Base-by-base conservation (phyloP, 108 stramenopile genomes). In the Nitzschia inconspicua region DNA sequence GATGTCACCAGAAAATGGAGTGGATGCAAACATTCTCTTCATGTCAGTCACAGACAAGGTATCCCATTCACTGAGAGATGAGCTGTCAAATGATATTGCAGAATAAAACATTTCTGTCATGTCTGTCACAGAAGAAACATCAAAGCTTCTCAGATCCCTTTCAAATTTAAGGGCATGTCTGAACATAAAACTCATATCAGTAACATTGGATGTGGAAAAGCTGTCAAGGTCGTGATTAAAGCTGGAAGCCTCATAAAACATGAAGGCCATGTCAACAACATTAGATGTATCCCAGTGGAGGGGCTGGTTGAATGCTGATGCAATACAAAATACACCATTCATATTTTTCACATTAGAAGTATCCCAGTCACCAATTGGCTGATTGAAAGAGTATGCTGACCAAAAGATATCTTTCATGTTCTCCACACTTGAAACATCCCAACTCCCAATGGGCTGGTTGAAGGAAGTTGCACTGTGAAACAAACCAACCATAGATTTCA, bases 51-150 rank as follows among this genome's bases (percentile, higher is more conserved):
- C 50, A 13, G 19, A 37, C 16, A 11, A 11, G 4, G 58, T 44
- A 37, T 70, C 48, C 77, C 77, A 82, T 1, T 41, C 27, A 19
- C 47, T 54, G 7, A 82, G 46, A 10, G 46, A 25, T n/a, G n/a
- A n/a, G 24, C 26, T 22, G 19, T 47, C 11, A 19, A 47, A 47
- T 9, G 13, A 1, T 2, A 25, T 19, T 2, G 46, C 46, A 19
- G 9, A 2, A 14, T 47, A 10, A 19, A 47, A 47, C 10, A 47
- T 20, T 22, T 19, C 18, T 10, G 46, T 4, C 46, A 47, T 47
- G 14, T 20, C 1, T 20, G 14, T 47, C 10, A 47, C 46, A 14
- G 2, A 2, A 2, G 11, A 1, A 25, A 20, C 19, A 9, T 19
- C 19, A 14, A 14, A 47, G 9, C 46, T 20, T 14, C 11, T 4